Evolutionary conservation across 768 basidiomycete species (phyloP).

Genomic region (Boletus rubroflammeus): DNA sequence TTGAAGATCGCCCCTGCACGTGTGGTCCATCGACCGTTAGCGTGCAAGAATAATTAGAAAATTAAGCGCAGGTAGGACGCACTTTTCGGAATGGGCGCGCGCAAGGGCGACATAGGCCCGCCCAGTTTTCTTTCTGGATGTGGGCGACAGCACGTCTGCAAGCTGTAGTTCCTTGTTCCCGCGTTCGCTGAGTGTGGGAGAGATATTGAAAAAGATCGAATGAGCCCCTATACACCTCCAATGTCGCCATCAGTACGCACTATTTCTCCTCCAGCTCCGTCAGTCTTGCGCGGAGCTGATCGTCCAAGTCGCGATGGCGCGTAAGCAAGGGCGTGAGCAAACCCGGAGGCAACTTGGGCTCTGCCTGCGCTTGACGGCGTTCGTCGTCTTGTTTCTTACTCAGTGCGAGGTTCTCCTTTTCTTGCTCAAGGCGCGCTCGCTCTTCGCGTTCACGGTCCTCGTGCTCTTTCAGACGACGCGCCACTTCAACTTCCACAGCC

Average conservation of each 20-base stretch:
- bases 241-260: conserved; percentile 41
- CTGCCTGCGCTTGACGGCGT: conserved; percentile 3
- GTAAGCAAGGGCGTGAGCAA: conserved; percentile 60
- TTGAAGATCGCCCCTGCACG: conserved; percentile 67
- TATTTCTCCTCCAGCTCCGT: conserved; percentile 70
- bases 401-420: conserved; percentile 25
- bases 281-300: conserved; percentile 59
- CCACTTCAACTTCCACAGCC: conserved; percentile 72
- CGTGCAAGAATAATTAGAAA: not conserved
- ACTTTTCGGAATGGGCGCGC: conserved; percentile 80
- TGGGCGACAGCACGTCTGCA: conserved; percentile 63
- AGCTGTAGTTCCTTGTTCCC: conserved; percentile 58
- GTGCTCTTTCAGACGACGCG: conserved; percentile 53
- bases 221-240: conserved; percentile 12
- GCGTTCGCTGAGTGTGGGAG: conserved; percentile 44
- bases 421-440: conserved; percentile 21
- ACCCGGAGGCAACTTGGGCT: conserved; percentile 29
- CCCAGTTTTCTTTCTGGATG: conserved; percentile 78
- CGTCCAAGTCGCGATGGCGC: conserved; percentile 65
- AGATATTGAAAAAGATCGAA: too few species aligned
- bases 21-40: not conserved
- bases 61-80: conserved; percentile 17
- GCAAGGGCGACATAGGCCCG: conserved; percentile 83
- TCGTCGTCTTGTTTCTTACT: conserved; percentile 14
- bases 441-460: conserved; percentile 36